These are phyloP conservation scores for Huntiella moniliformis DNA, from an alignment of 2,329 filamentous ascomycete species.

Conservation along the genomic window DNA sequence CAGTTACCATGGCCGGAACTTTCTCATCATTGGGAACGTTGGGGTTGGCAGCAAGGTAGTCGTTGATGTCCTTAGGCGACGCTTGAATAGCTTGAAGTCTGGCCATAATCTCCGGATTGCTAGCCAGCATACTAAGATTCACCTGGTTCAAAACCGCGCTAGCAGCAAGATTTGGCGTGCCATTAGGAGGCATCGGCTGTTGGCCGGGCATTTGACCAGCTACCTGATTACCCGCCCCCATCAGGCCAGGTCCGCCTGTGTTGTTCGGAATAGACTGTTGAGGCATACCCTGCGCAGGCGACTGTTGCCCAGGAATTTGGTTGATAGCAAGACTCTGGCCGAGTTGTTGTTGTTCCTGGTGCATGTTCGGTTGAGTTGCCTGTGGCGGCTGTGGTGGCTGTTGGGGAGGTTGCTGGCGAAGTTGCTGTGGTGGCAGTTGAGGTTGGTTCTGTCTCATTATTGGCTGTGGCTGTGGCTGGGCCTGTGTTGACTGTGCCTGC, in stretches of 20 bases:
- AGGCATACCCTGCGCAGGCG: conserved; percentile 13
- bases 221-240: too few species aligned
- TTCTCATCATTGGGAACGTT: conserved; percentile 2
- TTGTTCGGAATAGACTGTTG: not conserved
- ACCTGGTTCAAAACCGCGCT: not conserved
- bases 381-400: not conserved
- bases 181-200: not conserved
- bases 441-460: not conserved
- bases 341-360: conserved; percentile 9
- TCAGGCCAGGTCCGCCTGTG: not conserved
- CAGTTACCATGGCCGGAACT: not conserved
- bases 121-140: not conserved
- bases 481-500: not conserved
- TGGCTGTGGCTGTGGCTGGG: conserved; percentile 3
- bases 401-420: not conserved
- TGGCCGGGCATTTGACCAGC: not conserved
- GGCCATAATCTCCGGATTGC: not conserved
- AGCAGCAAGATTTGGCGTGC: not conserved
- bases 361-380: conserved; percentile 15
- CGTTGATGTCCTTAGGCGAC: not conserved
- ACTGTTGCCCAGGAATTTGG: conserved; percentile 4
- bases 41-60: not conserved
- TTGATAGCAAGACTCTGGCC: not conserved
- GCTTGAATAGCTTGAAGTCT: not conserved
- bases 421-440: not conserved